These are phyloP conservation scores for Globisporangium cederbergense DNA, from an alignment of 352 stramenopile species.

Conservation along the genomic window DNA sequence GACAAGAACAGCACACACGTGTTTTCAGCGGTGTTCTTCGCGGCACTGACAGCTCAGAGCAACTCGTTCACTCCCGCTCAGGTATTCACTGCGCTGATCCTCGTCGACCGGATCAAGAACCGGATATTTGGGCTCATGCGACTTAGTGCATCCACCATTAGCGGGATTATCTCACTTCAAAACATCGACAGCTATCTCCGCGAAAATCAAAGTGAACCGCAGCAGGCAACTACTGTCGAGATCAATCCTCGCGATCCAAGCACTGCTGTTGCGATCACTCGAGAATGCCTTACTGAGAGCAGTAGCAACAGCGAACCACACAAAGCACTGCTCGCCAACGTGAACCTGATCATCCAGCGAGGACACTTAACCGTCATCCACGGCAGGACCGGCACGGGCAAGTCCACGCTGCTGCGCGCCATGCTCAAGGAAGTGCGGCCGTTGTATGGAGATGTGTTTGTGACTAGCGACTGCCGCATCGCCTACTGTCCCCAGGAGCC, in stretches of 20 bases:
- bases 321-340: slow-evolving; percentile 5
- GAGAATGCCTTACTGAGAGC: neutral
- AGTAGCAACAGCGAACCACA: neutral
- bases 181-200: neutral
- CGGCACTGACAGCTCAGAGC: too few relatives aligned
- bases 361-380: slow-evolving; percentile 11
- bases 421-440: slow-evolving; percentile 11
- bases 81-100: neutral
- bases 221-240: neutral
- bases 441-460: slow-evolving; percentile 10
- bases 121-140: neutral
- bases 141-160: neutral
- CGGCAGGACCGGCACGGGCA: slow-evolving; percentile 18
- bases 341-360: slow-evolving; percentile 5
- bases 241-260: neutral
- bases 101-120: slow-evolving; percentile 5
- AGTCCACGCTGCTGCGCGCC: slow-evolving; percentile 13
- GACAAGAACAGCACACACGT: neutral
- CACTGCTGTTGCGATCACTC: neutral
- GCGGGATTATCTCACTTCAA: neutral
- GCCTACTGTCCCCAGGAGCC: slow-evolving; percentile 83
- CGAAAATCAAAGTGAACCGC: neutral
- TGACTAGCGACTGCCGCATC: slow-evolving; percentile 16
- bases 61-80: neutral
- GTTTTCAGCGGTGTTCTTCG: neutral